Base-by-base conservation (phyloP, 2,329 filamentous ascomycete genomes). In the Decorospora gaudefroyi region DNA sequence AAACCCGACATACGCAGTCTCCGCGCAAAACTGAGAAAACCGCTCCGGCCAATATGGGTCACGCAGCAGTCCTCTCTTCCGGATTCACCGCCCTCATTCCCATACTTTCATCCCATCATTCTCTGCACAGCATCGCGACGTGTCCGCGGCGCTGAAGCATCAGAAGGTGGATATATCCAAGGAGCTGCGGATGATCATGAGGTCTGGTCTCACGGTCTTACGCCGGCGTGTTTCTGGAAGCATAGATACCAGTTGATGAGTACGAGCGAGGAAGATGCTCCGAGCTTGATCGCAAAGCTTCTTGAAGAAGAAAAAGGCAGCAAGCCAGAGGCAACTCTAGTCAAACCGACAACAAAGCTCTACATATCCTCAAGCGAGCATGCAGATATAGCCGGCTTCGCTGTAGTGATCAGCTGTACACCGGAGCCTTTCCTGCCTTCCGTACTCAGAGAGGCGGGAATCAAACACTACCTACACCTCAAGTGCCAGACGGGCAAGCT, bases 141-240 rank as follows among this genome's bases (percentile, higher is more conserved):
- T 11, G 84, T 90, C 1, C 73, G 74, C 1, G 86, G 84, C 9
- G 83, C 81, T 3, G 88, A 92, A 65, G 76, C 81, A 56, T 82
- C 82, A 18, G 84, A 86, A 62, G 81, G 80, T 3, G 85, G 84
- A 4, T 99, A 99, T 64, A 86, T 99, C 46, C 93, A 97, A 71
- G 93, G 93, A 36, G 92, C 92, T 0, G 93, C 87, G 2, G 93
- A 99, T 69, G 93, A 99, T 67, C 89, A 87, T 9, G 93, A 99
- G 75, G 89, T 88, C 57, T 99, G 93, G 93, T 86, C 90, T 1
- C 74, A 81, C 17, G 90, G 89, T 0, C 78, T 97, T 11, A 93
- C 88, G 0, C 83, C 92, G 0, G 67, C 74, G 0, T 52, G 92
- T 0, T 99, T 96, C 71, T 99, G 93, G 93, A 70, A 70, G 2